Evolutionary conservation across 805 yeast species (phyloP).

Genomic region (Hyphopichia homilentoma): DNA sequence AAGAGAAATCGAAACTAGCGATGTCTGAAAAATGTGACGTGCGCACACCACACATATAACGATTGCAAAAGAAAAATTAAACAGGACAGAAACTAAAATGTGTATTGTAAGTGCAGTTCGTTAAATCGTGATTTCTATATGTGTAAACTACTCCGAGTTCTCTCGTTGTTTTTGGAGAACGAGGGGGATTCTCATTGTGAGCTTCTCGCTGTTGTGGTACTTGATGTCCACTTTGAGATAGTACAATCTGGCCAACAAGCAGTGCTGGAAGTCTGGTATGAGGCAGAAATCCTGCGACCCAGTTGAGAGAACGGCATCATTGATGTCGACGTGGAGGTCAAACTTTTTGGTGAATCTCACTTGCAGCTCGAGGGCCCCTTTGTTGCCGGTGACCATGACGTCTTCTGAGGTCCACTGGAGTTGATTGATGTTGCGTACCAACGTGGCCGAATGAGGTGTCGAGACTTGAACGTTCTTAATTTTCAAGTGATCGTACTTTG

Average conservation of each 20-base stretch:
- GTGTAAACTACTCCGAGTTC: not conserved
- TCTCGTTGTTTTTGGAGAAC: slow-evolving; percentile 16
- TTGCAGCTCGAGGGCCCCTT: slow-evolving; percentile 11
- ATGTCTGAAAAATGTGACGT: too few relatives aligned
- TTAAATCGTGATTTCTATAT: too few relatives aligned
- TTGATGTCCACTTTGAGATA: slow-evolving; percentile 24
- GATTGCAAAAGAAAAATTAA: too few relatives aligned
- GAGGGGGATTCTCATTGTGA: slow-evolving; percentile 23
- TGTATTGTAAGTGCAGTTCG: too few relatives aligned
- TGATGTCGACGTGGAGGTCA: slow-evolving; percentile 22
- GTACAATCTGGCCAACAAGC: slow-evolving; percentile 31
- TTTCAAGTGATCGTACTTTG: slow-evolving; percentile 24
- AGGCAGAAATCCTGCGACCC: slow-evolving; percentile 25
- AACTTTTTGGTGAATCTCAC: slow-evolving; percentile 17
- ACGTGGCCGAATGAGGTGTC: slow-evolving; percentile 6
- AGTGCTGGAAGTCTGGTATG: slow-evolving; percentile 38
- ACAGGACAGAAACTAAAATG: too few relatives aligned
- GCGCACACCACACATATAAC: too few relatives aligned
- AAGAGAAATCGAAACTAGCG: too few relatives aligned
- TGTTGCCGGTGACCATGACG: slow-evolving; percentile 2
- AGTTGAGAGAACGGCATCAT: slow-evolving; percentile 15
- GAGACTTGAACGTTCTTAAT: slow-evolving; percentile 14
- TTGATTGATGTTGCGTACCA: slow-evolving; percentile 5
- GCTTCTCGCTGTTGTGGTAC: slow-evolving; percentile 20
- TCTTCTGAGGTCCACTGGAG: slow-evolving; percentile 17